Evolutionary conservation across 768 basidiomycete species (phyloP), one percentile per base, ranked within the genome.

Genomic region (Leccinum olivaceopallidum): DNA sequence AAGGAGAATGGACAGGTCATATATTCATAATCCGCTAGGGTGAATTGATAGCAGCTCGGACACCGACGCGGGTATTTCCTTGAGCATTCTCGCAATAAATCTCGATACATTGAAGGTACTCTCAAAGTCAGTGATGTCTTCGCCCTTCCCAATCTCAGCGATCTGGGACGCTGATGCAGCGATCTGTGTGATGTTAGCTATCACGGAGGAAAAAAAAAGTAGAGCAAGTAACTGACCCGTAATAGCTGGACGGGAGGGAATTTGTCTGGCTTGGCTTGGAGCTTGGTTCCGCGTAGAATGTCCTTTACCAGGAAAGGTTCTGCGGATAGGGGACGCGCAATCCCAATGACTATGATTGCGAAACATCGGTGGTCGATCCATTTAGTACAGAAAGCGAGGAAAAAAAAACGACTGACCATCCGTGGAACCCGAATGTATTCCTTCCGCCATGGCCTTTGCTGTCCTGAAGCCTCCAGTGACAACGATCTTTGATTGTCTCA

Each of bases 211-310:
- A 30, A n/a, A 42, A 24, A 24, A 16, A 22, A 9, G 5, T 24
- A 44, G 18, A 39, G 6, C 22, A 13, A 53, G 44, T 16, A 16
- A 64, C 67, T 59, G n/a, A 75, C 73, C 55, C 65, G 69, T 8
- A 75, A 51, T 5, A 72, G 52, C 13, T 72, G 81, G 13, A 81
- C 78, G 9, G 76, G 74, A 18, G 80, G 81, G 3, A 76, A 57
- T 32, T 61, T 68, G 32, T 73, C 64, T 20, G 63, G 18, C 44
- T 72, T 74, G 36, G 71, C 72, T 18, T 48, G 55, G 4, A 49
- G 20, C 50, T 67, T 74, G 13, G 49, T 53, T 10, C 72, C 73
- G 18, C 60, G 67, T 44, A 75, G 26, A 44, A 74, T 65, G 9
- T 74, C 70, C 55, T 66, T 68, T 24, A 62, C 71, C 9, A 74